These are phyloP conservation scores for Deinandra increscens DNA, from an alignment of 129 eudicot species.

Conservation along the genomic window DNA sequence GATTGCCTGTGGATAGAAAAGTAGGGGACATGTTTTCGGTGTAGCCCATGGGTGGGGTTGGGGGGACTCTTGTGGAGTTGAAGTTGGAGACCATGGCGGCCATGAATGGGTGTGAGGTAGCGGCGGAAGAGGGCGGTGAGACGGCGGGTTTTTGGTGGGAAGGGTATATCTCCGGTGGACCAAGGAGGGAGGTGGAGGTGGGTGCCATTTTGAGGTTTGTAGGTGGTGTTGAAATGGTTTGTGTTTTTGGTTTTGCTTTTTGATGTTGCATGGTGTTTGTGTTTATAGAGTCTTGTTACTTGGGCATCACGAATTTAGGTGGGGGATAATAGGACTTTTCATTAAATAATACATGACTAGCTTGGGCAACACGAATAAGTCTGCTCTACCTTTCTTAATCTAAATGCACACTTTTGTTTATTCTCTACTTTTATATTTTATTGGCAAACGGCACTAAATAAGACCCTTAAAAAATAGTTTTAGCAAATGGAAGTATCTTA, in stretches of 20 bases:
- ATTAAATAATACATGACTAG: background rate
- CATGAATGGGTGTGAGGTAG: constrained; percentile 9
- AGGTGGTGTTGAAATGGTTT: background rate
- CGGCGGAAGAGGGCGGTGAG: constrained; percentile 16
- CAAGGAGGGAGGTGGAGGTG: constrained; percentile 14
- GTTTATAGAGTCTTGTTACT: background rate
- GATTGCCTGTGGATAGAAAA: constrained; percentile 15
- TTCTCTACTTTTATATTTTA: too few relatives aligned
- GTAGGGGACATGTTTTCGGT: constrained; percentile 23
- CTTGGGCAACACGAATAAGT: background rate
- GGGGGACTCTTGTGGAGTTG: background rate
- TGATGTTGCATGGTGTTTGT: background rate
- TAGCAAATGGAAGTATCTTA: too few relatives aligned
- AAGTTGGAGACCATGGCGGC: constrained; percentile 18
- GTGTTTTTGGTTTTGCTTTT: background rate
- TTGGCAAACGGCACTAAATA: too few relatives aligned
- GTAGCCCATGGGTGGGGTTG: constrained; percentile 11
- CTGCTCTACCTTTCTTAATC: too few relatives aligned
- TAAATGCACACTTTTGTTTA: too few relatives aligned
- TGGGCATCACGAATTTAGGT: background rate
- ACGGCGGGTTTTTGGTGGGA: background rate
- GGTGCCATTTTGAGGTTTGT: constrained; percentile 18
- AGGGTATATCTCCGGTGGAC: constrained; percentile 21
- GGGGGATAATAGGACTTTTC: background rate
- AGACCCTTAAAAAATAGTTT: too few relatives aligned